Evolutionary conservation across 495 filamentous ascomycete species (phyloP), one percentile per base, ranked within the genome.

Genomic region (Cercophora sp.): DNA sequence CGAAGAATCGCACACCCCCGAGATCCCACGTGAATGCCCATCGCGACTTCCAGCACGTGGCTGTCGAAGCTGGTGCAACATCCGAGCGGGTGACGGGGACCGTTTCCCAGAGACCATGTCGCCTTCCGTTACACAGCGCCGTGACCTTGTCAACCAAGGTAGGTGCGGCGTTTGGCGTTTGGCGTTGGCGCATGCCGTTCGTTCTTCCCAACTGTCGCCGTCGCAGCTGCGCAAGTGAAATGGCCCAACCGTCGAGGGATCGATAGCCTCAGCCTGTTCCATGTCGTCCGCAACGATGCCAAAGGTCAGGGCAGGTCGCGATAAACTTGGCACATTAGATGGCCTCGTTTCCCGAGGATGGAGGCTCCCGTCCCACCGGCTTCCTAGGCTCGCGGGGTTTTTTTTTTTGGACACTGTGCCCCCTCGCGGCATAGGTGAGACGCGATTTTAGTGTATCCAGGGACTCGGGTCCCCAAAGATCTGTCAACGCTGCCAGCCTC

Each of bases 381-480:
- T 25, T 27, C 23, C 23, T 15, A 27, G 23, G 4, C 19, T 26
- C 48, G 25, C 23, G 26, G 40, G 39, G 36, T n/a, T n/a, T n/a
- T n/a, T n/a, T n/a, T n/a, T 29, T 45, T 16, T 42, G 43, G 40
- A 48, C 59, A 58, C 55, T 55, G 59, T 61, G 59, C 59, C 51
- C 52, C 52, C 53, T 56, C 51, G 46, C 52, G 51, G 52, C 59
- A 57, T 51, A 32, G 24, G 35, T 22, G 35, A 48, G 42, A 61
- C 59, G 59, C 59, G 55, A 57, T 61, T 58, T 61, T 61, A 61
- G 59, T 61, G 51, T 32, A 55, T 54, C 59, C 59, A 49, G 23
- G 40, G 42, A 39, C 43, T 42, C 52, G 59, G 59, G 51, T 61
- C 59, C 47, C 47, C 36, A 49, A 49, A 58, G 51, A 58, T 58